phyloP scores from a whole-genome alignment of 352 stramenopile species.

The Peronospora farinosa region DNA sequence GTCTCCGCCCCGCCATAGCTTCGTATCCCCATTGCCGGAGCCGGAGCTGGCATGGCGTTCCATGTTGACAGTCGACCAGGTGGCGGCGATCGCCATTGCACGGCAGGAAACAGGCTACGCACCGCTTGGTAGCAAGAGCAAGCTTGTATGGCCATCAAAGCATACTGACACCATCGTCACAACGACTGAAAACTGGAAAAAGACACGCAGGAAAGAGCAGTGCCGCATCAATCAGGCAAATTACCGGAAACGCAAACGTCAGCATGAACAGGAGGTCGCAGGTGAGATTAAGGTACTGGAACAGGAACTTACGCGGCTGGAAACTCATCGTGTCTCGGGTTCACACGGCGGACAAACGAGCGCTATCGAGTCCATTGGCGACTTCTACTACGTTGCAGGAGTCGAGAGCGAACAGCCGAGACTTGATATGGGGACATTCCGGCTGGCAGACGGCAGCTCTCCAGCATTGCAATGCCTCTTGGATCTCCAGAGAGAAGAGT shows the following conservation, averaged over 20 bases:
- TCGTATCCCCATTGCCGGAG: neutral
- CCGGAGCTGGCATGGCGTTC: slow-evolving; percentile 13
- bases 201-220: slow-evolving; percentile 44
- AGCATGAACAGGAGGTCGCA: slow-evolving; percentile 31
- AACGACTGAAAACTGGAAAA: slow-evolving; percentile 31
- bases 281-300: slow-evolving; percentile 32
- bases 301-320: slow-evolving; percentile 33
- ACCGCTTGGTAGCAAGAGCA: neutral
- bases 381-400: slow-evolving; percentile 32
- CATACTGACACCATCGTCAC: neutral
- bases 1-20: neutral
- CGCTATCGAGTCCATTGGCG: slow-evolving; percentile 21
- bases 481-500: slow-evolving; percentile 36
- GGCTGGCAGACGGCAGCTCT: slow-evolving; percentile 16
- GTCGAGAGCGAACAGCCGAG: slow-evolving; percentile 9
- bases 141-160: neutral
- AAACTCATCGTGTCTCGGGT: neutral
- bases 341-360: neutral
- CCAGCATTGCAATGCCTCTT: slow-evolving; percentile 26
- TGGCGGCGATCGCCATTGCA: slow-evolving; percentile 19
- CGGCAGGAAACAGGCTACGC: slow-evolving; percentile 13
- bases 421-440: slow-evolving; percentile 1
- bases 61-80: slow-evolving; percentile 17
- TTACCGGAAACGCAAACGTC: slow-evolving; percentile 50
- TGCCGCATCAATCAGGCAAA: slow-evolving; percentile 59